Evolutionary conservation across 2,329 filamentous ascomycete genomes (phyloP).

Genomic region (Cladosporium sphaerospermum): DNA sequence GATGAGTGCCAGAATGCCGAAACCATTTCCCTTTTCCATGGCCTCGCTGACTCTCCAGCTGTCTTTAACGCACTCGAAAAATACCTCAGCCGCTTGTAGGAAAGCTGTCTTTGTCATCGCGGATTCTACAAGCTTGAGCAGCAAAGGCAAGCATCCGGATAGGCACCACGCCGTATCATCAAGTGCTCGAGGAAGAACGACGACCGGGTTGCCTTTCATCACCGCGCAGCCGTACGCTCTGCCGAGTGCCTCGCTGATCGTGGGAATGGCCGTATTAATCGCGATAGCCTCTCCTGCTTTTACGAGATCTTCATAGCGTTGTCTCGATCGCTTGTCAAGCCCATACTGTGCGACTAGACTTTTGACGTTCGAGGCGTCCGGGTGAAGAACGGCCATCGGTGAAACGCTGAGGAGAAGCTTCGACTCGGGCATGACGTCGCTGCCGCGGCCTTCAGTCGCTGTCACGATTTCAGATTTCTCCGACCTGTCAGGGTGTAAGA

Average conservation of each 20-base stretch:
- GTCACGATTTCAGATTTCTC: slow-evolving; percentile 86
- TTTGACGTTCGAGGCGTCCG: slow-evolving; percentile 44
- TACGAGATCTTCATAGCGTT: slow-evolving; percentile 56
- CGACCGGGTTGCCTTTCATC: slow-evolving; percentile 74
- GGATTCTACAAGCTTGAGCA: slow-evolving; percentile 75
- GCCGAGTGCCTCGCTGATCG: slow-evolving; percentile 81
- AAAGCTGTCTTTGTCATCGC: slow-evolving; percentile 65
- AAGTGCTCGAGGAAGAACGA: slow-evolving; percentile 73
- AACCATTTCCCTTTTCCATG: slow-evolving; percentile 94
- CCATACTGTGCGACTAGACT: slow-evolving; percentile 13
- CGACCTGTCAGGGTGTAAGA: slow-evolving; percentile 81
- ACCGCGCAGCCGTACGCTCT: slow-evolving; percentile 74
- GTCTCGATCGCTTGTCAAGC: slow-evolving; percentile 44
- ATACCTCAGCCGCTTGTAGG: slow-evolving; percentile 69
- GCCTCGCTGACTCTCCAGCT: slow-evolving; percentile 98
- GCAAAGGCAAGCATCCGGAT: slow-evolving; percentile 82
- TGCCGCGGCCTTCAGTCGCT: slow-evolving; percentile 80
- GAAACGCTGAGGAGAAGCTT: slow-evolving; percentile 79
- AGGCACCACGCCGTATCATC: slow-evolving; percentile 91
- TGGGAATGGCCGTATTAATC: slow-evolving; percentile 81
- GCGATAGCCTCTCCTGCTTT: slow-evolving; percentile 58
- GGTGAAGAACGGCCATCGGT: slow-evolving; percentile 70
- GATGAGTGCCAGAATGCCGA: slow-evolving; percentile 77
- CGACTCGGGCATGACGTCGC: slow-evolving; percentile 71
- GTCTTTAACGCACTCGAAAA: slow-evolving; percentile 78